Conservation (phyloP, 2,329 filamentous ascomycete genomes). For the Clarireedia monteithiana region DNA sequence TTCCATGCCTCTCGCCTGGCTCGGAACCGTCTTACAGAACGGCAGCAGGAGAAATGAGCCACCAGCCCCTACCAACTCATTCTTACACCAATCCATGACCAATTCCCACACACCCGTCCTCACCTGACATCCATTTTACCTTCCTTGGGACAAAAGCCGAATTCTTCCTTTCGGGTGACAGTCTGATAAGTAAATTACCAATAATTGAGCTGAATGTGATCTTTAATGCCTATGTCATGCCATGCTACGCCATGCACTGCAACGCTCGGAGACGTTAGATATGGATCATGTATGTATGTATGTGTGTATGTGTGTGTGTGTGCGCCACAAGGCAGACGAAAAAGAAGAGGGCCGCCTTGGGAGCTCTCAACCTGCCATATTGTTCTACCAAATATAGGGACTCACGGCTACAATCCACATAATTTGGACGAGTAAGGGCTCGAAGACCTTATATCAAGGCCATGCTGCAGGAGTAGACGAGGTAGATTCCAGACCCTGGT, state of each 20-base stretch:
- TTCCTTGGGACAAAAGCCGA: background rate
- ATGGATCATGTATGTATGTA: too few species aligned
- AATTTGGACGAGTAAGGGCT: background rate
- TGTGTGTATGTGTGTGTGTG: conserved; percentile 2
- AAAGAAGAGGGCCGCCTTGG: background rate
- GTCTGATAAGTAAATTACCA: background rate
- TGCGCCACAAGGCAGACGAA: conserved; percentile 5
- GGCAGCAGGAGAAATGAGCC: background rate
- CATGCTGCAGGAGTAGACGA: background rate
- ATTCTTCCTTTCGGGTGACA: conserved; percentile 1
- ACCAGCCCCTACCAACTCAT: background rate
- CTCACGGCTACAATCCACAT: background rate
- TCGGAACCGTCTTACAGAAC: background rate
- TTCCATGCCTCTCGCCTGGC: background rate
- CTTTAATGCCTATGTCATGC: background rate
- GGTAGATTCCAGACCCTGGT: background rate
- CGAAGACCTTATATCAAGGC: background rate
- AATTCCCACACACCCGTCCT: background rate
- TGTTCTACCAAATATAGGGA: background rate
- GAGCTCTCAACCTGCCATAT: background rate
- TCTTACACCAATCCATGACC: background rate
- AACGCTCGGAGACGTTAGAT: conserved; percentile 17
- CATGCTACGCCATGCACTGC: conserved; percentile 3
- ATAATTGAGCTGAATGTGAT: background rate
- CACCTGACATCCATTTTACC: conserved; percentile 1